Percentiles rank a stretch among this genome's conserved stretches.
Conservation (phyloP, 2,329 filamentous ascomycete species). For the Periconia digitata region DNA sequence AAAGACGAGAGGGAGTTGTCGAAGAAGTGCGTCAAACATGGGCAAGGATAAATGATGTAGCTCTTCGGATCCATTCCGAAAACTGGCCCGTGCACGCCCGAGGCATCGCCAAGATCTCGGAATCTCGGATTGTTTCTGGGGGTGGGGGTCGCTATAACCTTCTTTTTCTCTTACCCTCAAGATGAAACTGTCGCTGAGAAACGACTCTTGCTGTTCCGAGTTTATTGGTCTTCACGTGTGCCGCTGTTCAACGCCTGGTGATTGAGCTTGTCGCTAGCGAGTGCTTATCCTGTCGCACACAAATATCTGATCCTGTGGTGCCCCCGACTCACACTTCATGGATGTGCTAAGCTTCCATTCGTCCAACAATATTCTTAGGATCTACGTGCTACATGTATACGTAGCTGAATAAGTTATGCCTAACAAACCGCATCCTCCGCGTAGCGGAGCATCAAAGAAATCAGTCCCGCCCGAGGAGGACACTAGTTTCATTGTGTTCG, state of each 20-base stretch:
- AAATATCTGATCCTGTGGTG: conserved; percentile 3
- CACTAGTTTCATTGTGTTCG: conserved; percentile 53
- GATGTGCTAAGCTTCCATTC: background rate
- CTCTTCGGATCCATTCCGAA: conserved; percentile 7
- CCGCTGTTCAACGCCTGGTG: background rate
- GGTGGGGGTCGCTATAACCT: background rate
- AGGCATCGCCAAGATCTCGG: conserved; percentile 4
- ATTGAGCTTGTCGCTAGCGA: conserved; percentile 20
- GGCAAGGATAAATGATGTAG: background rate
- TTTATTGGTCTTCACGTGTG: background rate
- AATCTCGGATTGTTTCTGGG: background rate
- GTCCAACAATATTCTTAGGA: background rate
- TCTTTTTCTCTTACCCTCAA: background rate
- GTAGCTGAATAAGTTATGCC: conserved; percentile 40
- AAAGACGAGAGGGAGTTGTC: too few relatives aligned
- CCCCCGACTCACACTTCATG: background rate
- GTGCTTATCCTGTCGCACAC: conserved; percentile 16
- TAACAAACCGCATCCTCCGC: conserved; percentile 53
- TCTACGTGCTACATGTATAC: background rate
- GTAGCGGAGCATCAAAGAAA: conserved; percentile 45
- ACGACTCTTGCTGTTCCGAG: background rate
- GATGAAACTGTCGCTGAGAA: background rate
- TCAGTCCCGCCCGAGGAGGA: conserved; percentile 48
- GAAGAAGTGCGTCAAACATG: background rate
- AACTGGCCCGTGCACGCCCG: conserved; percentile 13